A percentile compares a stretch with the other conserved stretches of the same genome.
Evolutionary conservation across 2,329 filamentous ascomycete species (phyloP).

Genomic region (Elsinoe necatrix): DNA sequence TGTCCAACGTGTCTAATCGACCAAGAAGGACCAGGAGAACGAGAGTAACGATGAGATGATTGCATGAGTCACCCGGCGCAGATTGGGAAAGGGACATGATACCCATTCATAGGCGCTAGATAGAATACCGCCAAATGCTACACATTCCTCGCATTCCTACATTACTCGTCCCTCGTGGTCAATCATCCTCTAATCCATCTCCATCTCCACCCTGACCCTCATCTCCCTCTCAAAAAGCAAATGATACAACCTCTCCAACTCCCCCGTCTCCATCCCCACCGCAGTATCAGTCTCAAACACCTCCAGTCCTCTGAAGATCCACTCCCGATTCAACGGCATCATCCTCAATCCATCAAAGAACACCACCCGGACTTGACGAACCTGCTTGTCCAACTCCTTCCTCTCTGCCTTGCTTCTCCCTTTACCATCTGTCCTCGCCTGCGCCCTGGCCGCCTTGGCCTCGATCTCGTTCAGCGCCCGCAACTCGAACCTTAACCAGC

Average conservation of each 20-base stretch:
- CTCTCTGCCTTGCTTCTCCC: background rate
- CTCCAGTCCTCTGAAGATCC: slow-evolving; percentile 50
- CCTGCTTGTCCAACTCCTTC: background rate
- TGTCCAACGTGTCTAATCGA: background rate
- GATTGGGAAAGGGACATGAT: background rate
- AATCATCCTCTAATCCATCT: background rate
- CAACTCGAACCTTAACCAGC: slow-evolving; percentile 26
- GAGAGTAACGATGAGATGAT: slow-evolving; percentile 3
- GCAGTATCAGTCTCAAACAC: slow-evolving; percentile 24
- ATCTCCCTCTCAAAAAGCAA: slow-evolving; percentile 55
- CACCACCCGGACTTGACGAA: slow-evolving; percentile 17
- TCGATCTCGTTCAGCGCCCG: background rate
- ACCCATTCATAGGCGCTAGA: background rate
- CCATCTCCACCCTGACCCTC: slow-evolving; percentile 33
- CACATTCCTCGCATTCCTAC: too few relatives aligned
- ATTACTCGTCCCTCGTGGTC: too few relatives aligned
- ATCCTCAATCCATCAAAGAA: slow-evolving; percentile 37
- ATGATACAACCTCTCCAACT: slow-evolving; percentile 46
- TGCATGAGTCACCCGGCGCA: background rate
- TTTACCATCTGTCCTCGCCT: background rate
- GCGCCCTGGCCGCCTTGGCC: background rate
- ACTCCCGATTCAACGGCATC: slow-evolving; percentile 56
- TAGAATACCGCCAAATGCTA: background rate
- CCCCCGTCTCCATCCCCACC: slow-evolving; percentile 35
- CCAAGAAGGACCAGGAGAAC: background rate